Evolutionary conservation across 2,329 filamentous ascomycete species (phyloP).

Genomic region (Zasmidium angulare): DNA sequence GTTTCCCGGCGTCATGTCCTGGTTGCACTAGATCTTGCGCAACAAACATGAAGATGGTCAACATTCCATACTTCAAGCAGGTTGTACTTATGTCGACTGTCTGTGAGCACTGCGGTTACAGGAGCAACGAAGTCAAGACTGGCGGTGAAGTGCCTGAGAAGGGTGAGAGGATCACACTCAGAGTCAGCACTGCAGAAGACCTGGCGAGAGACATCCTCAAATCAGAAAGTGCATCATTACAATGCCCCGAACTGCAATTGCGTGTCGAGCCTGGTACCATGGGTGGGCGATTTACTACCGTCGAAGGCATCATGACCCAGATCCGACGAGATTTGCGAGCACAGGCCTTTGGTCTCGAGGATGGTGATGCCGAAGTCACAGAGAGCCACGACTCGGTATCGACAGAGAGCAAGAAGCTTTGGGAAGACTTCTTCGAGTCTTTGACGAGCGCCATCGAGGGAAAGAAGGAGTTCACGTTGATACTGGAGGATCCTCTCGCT

Average conservation of each 20-base stretch:
- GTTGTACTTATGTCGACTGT: constrained; percentile 94
- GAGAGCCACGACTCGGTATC: constrained; percentile 67
- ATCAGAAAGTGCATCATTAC: constrained; percentile 84
- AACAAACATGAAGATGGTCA: constrained; percentile 98
- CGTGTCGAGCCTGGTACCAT: constrained; percentile 90
- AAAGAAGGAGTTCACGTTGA: constrained; percentile 74
- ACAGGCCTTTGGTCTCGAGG: constrained; percentile 79
- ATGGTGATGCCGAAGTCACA: constrained; percentile 44
- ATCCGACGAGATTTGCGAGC: constrained; percentile 84
- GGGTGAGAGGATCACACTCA: constrained; percentile 78
- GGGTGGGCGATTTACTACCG: constrained; percentile 92
- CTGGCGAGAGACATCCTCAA: constrained; percentile 92
- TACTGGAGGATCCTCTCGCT: constrained; percentile 84
- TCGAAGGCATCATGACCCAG: constrained; percentile 90
- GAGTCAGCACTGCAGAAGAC: constrained; percentile 68
- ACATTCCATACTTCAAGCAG: constrained; percentile 97
- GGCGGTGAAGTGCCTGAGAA: constrained; percentile 86
- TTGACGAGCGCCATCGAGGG: constrained; percentile 78
- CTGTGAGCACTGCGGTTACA: constrained; percentile 85
- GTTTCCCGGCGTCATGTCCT: constrained; percentile 86
- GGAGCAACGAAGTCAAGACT: constrained; percentile 96
- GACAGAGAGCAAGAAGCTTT: constrained; percentile 64
- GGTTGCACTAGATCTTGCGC: constrained; percentile 83
- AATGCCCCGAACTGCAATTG: constrained; percentile 83
- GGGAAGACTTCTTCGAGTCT: constrained; percentile 76